Percentiles rank a stretch among this genome's conserved stretches.
Evolutionary conservation across 805 yeast species (phyloP).

Genomic region (Brettanomyces anomalus): DNA sequence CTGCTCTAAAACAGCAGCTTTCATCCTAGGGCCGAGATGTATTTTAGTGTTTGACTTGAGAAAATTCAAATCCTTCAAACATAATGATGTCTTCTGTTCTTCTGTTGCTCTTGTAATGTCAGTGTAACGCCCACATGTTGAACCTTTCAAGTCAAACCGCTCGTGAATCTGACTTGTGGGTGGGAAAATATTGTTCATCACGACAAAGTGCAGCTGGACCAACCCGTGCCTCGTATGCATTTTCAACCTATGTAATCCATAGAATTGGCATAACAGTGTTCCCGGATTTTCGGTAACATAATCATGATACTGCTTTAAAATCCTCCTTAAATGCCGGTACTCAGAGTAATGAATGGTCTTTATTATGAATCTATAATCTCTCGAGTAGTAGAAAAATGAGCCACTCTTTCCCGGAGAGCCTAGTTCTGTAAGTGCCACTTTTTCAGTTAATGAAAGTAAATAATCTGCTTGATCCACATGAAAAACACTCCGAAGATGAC

Average conservation of each 20-base stretch:
- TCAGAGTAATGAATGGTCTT: slow-evolving; percentile 93
- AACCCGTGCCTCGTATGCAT: slow-evolving; percentile 55
- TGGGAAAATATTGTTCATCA: slow-evolving; percentile 96
- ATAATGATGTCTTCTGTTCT: slow-evolving; percentile 28
- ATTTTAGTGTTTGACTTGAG: slow-evolving; percentile 54
- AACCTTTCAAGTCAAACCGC: slow-evolving; percentile 89
- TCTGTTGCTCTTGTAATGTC: slow-evolving; percentile 25
- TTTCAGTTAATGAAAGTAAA: slow-evolving; percentile 83
- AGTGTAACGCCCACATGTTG: slow-evolving; percentile 72
- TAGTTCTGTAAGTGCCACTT: slow-evolving; percentile 81
- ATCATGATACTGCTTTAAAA: slow-evolving; percentile 64
- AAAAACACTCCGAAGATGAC: slow-evolving; percentile 72
- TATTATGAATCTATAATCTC: slow-evolving; percentile 90
- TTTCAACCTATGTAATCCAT: slow-evolving; percentile 89
- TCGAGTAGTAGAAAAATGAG: slow-evolving; percentile 87
- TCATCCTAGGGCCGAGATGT: slow-evolving; percentile 67
- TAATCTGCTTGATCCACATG: slow-evolving; percentile 95
- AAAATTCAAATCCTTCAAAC: slow-evolving; percentile 87
- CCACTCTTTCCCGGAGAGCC: slow-evolving; percentile 98
- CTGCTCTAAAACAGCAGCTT: slow-evolving; percentile 54
- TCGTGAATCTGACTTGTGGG: slow-evolving; percentile 80
- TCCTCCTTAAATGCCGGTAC: slow-evolving; percentile 70
- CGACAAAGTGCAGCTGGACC: slow-evolving; percentile 79
- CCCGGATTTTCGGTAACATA: slow-evolving; percentile 82
- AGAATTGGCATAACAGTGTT: slow-evolving; percentile 88